Percentiles rank a stretch among this genome's conserved stretches.
Conservation (phyloP, 495 filamentous ascomycete species). For the Aspergillus nanangensis region DNA sequence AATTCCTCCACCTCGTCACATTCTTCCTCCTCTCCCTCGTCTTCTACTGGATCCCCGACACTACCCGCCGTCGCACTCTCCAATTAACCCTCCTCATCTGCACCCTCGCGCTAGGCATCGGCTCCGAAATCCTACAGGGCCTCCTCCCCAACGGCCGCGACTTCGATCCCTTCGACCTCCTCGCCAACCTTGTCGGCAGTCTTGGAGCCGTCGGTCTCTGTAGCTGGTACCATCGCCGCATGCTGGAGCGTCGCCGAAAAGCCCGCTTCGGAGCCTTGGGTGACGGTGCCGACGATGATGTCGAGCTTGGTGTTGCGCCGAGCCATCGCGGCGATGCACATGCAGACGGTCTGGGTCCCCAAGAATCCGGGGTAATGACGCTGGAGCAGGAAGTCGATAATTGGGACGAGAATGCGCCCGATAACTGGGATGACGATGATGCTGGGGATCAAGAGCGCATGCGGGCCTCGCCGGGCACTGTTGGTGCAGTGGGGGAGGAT, state of each 20-base stretch:
- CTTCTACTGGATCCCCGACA: constrained; percentile 98
- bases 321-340: constrained; percentile 50
- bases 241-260: constrained; percentile 83
- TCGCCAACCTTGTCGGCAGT: constrained; percentile 84
- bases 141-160: constrained; percentile 73
- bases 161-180: constrained; percentile 82
- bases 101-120: constrained; percentile 68
- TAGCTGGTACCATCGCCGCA: constrained; percentile 88
- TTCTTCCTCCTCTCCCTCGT: constrained; percentile 83
- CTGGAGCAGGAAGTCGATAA: constrained; percentile 75
- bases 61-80: constrained; percentile 73
- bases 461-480: constrained; percentile 2
- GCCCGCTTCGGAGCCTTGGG: constrained; percentile 66
- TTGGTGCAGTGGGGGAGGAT: constrained; percentile 4
- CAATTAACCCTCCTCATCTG: constrained; percentile 81
- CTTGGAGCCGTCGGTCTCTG: constrained; percentile 65
- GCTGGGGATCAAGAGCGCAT: too few species aligned
- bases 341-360: constrained; percentile 52
- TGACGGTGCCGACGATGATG: constrained; percentile 47
- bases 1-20: constrained; percentile 79
- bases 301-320: constrained; percentile 52
- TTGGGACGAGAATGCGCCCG: constrained; percentile 78
- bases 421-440: constrained; percentile 68
- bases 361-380: constrained; percentile 50
- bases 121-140: constrained; percentile 81